phyloP scores from a whole-genome alignment of 139 green algal species.

The Tetraselmis striata region DNA sequence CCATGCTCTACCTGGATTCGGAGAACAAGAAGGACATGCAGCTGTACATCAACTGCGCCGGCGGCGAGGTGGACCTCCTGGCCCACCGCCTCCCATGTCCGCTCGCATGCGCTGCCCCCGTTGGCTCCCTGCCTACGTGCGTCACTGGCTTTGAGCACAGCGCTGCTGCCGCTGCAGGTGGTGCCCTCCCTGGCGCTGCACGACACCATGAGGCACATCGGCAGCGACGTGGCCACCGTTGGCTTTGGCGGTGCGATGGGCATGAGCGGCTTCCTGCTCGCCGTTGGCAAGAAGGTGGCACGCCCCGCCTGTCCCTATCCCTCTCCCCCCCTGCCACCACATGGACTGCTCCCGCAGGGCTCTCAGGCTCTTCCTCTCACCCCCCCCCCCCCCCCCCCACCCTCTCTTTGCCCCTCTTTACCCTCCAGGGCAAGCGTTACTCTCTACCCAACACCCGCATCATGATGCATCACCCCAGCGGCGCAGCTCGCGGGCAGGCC shows the following conservation, averaged over 20 bases:
- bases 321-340: background rate
- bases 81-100: background rate
- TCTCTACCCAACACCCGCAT: constrained; percentile 86
- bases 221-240: constrained; percentile 83
- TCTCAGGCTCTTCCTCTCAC: too few species aligned
- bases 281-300: constrained; percentile 80
- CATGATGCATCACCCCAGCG: constrained; percentile 95
- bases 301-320: background rate
- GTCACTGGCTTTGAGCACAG: too few species aligned
- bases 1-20: constrained; percentile 86
- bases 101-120: too few species aligned
- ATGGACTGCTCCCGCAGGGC: background rate
- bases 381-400: too few species aligned
- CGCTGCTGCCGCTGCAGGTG: constrained; percentile 59
- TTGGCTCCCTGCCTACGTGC: too few species aligned
- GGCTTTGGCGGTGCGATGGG: constrained; percentile 91
- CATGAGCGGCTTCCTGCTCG: constrained; percentile 95
- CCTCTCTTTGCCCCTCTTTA: too few species aligned
- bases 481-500: constrained; percentile 83
- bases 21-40: constrained; percentile 81
- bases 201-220: constrained; percentile 95
- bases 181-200: constrained; percentile 89
- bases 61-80: constrained; percentile 51
- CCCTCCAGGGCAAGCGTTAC: constrained; percentile 72
- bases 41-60: constrained; percentile 86